Evolutionary conservation across 2,329 filamentous ascomycete species (phyloP).

Genomic region (Aspergillus clavatus): DNA sequence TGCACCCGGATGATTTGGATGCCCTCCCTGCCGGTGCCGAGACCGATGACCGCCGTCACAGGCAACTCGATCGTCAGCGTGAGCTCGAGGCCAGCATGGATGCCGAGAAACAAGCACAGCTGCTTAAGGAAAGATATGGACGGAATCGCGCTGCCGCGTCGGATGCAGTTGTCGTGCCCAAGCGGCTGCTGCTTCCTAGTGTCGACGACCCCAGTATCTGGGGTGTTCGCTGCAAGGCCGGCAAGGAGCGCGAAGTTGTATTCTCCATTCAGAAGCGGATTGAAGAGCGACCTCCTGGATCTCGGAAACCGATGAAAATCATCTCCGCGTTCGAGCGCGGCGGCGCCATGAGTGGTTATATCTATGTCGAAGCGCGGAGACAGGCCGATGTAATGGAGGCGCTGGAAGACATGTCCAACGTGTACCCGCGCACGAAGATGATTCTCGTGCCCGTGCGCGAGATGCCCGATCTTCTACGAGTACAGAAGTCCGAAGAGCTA

Average conservation of each 20-base stretch:
- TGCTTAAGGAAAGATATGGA: constrained; percentile 82
- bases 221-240: constrained; percentile 87
- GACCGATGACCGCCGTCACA: constrained; percentile 85
- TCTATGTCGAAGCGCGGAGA: constrained; percentile 88
- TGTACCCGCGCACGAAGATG: constrained; percentile 83
- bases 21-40: constrained; percentile 69
- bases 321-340: constrained; percentile 90
- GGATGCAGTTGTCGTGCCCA: constrained; percentile 74
- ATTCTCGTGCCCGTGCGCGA: constrained; percentile 91
- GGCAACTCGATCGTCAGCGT: constrained; percentile 87
- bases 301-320: constrained; percentile 76
- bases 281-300: constrained; percentile 66
- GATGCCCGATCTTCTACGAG: constrained; percentile 91
- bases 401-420: constrained; percentile 77
- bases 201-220: constrained; percentile 96
- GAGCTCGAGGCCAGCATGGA: constrained; percentile 85
- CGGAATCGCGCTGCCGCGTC: constrained; percentile 63
- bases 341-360: constrained; percentile 82
- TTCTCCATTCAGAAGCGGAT: constrained; percentile 84
- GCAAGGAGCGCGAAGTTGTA: constrained; percentile 90
- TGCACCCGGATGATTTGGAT: constrained; percentile 82
- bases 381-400: constrained; percentile 81
- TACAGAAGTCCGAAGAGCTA: constrained; percentile 78
- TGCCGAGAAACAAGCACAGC: constrained; percentile 86
- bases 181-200: constrained; percentile 80